These are phyloP conservation scores for Fraxinus sp. DNA, from an alignment of 305 asterid species.

Conservation along the genomic window DNA sequence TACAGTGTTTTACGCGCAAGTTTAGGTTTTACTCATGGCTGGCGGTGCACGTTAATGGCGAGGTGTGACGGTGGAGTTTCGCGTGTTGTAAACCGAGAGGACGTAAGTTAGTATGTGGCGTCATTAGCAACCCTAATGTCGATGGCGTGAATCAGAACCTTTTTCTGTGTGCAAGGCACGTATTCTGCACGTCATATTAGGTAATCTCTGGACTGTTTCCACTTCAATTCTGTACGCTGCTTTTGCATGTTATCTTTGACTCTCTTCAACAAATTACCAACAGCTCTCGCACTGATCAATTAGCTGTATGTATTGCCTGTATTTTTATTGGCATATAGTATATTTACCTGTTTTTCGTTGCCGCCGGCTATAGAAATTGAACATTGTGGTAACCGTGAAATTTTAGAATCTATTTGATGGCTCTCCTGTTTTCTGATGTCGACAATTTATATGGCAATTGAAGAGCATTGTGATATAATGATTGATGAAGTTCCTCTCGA, in stretches of 20 bases:
- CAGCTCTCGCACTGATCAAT: neutral
- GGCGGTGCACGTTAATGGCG: constrained; percentile 17
- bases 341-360: neutral
- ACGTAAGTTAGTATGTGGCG: constrained; percentile 8
- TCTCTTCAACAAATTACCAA: neutral
- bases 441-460: neutral
- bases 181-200: constrained; percentile 14
- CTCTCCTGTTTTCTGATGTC: neutral
- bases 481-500: neutral
- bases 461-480: neutral
- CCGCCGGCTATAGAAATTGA: neutral
- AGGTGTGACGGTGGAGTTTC: neutral
- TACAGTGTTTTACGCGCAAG: neutral
- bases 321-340: neutral
- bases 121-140: constrained; percentile 15
- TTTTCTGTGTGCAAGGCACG: constrained; percentile 10
- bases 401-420: too few species aligned
- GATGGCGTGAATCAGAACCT: neutral
- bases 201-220: constrained; percentile 8
- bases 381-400: neutral
- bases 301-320: neutral
- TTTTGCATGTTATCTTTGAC: neutral
- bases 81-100: neutral
- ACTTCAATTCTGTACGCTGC: neutral
- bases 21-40: constrained; percentile 25